Percentiles rank a stretch among this genome's conserved stretches.
Evolutionary conservation across 768 basidiomycete species (phyloP).

Genomic region (Termitomyces sp.): DNA sequence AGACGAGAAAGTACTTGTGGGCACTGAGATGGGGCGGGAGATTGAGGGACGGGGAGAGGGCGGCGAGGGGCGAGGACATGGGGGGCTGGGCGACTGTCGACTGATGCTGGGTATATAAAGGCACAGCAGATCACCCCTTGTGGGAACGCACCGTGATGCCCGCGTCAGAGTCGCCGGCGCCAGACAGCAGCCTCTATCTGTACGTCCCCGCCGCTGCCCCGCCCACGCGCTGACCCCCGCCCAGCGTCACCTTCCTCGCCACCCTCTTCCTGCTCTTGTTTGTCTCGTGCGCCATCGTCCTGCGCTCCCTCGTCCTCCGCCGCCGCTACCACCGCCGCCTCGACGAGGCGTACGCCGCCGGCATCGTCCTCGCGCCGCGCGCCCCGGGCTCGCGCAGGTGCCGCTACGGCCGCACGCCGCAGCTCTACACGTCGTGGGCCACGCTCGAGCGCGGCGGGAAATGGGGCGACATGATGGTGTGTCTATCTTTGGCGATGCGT

Average conservation of each 20-base stretch:
- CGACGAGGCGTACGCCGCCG: conserved; percentile 47
- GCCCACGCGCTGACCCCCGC: conserved; percentile 1
- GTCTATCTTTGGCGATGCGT: neutral
- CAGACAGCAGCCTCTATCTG: conserved; percentile 38
- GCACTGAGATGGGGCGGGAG: conserved; percentile 76
- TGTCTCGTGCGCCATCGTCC: conserved; percentile 58
- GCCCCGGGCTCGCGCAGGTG: conserved; percentile 33
- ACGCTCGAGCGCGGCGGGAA: conserved; percentile 21
- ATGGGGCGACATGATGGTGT: conserved; percentile 54
- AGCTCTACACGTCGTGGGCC: conserved; percentile 43
- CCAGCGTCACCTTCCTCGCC: conserved; percentile 63
- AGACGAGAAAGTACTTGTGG: conserved; percentile 88
- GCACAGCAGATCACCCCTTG: too few species aligned
- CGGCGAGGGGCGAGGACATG: conserved; percentile 23
- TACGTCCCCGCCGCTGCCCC: conserved; percentile 14
- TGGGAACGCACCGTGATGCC: neutral
- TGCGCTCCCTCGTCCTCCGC: conserved; percentile 58
- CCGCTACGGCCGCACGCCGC: conserved; percentile 43
- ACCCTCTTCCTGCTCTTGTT: conserved; percentile 64
- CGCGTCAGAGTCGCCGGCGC: conserved; percentile 12
- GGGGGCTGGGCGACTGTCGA: too few species aligned
- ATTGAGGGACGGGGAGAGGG: conserved; percentile 63
- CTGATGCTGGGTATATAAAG: too few species aligned
- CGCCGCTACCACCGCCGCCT: conserved; percentile 49
- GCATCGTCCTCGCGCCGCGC: conserved; percentile 37